phyloP scores from a whole-genome alignment of 257 asterid genomes.

The Cordia subcordata region DNA sequence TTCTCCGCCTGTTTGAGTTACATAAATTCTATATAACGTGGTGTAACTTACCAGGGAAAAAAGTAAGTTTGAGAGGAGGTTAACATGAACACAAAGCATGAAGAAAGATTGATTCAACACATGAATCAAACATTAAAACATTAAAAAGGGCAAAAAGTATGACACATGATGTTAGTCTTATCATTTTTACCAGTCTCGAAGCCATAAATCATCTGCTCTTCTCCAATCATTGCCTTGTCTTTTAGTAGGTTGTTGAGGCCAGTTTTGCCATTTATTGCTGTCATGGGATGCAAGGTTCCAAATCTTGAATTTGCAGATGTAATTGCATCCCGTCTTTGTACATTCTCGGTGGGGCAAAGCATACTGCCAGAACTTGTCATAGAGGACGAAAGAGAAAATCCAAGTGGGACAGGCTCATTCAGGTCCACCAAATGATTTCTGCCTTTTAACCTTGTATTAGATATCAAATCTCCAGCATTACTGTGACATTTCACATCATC shows the following conservation, averaged over 20 bases:
- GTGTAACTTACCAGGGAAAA: too few relatives aligned
- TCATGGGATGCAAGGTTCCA: slow-evolving; percentile 23
- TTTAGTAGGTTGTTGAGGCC: slow-evolving; percentile 18
- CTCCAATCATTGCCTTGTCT: slow-evolving; percentile 19
- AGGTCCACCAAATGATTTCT: slow-evolving; percentile 27
- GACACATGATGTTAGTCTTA: background rate
- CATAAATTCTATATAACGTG: too few relatives aligned
- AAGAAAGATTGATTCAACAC: too few relatives aligned
- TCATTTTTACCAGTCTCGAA: slow-evolving; percentile 38
- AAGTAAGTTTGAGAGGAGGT: too few relatives aligned
- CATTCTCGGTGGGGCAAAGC: slow-evolving; percentile 14
- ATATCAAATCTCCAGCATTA: too few relatives aligned
- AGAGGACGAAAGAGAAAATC: slow-evolving; percentile 9
- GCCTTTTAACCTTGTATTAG: too few relatives aligned
- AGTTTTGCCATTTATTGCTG: slow-evolving; percentile 17
- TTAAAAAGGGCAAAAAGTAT: background rate
- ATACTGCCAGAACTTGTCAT: slow-evolving; percentile 9
- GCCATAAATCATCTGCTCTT: slow-evolving; percentile 27
- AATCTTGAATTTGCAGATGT: slow-evolving; percentile 26
- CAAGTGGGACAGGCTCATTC: slow-evolving; percentile 22
- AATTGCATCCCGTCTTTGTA: too few relatives aligned
- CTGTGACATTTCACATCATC: too few relatives aligned
- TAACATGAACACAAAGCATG: too few relatives aligned
- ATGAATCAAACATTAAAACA: too few relatives aligned
- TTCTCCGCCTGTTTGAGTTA: too few relatives aligned